These are phyloP conservation scores for Auriscalpium vulgare DNA, from an alignment of 768 basidiomycete genomes.

Conservation along the genomic window DNA sequence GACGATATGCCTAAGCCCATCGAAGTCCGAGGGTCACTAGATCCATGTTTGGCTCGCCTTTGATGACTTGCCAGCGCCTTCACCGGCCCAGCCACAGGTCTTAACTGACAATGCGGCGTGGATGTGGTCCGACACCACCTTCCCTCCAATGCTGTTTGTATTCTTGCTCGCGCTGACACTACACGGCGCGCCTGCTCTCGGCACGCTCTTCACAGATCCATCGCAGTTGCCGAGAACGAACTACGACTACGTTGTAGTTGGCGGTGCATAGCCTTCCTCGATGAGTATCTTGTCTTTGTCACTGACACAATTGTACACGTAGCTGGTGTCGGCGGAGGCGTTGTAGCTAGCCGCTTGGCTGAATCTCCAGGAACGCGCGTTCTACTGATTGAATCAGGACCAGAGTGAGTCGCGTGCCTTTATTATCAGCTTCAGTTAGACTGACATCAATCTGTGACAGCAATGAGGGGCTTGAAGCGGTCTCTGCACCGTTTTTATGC, in stretches of 20 bases:
- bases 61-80: no score
- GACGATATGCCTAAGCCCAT: no score
- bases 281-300: neutral
- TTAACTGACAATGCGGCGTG: no score
- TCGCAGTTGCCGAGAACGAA: neutral
- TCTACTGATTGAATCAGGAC: neutral
- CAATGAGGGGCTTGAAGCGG: neutral
- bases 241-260: conserved; percentile 3
- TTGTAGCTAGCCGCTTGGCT: neutral
- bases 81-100: no score
- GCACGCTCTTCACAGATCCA: conserved; percentile 1
- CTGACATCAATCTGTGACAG: neutral
- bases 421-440: neutral
- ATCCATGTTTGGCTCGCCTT: no score
- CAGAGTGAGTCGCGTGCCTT: neutral
- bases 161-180: no score
- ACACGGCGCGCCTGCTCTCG: neutral
- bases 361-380: neutral
- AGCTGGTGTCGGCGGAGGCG: conserved; percentile 1
- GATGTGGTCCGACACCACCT: no score
- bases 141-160: no score
- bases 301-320: neutral
- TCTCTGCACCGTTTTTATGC: neutral
- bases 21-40: no score
- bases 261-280: neutral